Evolutionary conservation across 306 rosid genomes (phyloP).

Genomic region (Vicia sativa): DNA sequence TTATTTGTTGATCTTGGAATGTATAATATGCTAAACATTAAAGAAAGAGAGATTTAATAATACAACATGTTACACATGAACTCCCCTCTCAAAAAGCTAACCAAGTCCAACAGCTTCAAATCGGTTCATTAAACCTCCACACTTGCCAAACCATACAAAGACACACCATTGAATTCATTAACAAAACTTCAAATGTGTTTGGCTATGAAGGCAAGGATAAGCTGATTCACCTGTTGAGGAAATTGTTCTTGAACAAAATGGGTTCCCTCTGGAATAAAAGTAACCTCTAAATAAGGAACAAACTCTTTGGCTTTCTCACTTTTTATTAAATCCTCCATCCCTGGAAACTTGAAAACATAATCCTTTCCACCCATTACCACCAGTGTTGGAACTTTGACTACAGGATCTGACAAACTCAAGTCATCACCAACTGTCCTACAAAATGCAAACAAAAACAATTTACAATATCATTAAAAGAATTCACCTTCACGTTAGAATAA

Average conservation of each 20-base stretch:
- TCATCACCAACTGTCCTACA: slow-evolving; percentile 56
- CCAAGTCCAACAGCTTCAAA: too few species aligned
- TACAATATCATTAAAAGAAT: not conserved
- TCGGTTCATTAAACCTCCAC: not conserved
- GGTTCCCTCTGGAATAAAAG: slow-evolving; percentile 69
- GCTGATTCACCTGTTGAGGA: slow-evolving; percentile 66
- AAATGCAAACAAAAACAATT: slow-evolving; percentile 29
- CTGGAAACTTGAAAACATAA: slow-evolving; percentile 57
- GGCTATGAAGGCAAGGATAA: slow-evolving; percentile 60
- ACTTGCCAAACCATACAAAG: not conserved
- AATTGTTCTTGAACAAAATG: slow-evolving; percentile 87
- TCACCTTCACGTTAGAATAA: not conserved
- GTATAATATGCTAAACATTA: too few species aligned
- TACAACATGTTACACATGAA: too few species aligned
- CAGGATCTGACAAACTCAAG: slow-evolving; percentile 41
- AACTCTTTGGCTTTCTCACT: slow-evolving; percentile 55
- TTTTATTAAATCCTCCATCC: slow-evolving; percentile 55
- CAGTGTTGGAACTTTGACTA: slow-evolving; percentile 58
- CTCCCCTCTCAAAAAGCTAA: too few species aligned
- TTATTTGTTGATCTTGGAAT: too few species aligned
- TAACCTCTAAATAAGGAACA: slow-evolving; percentile 62
- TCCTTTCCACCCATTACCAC: slow-evolving; percentile 70
- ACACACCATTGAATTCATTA: not conserved
- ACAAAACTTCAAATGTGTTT: slow-evolving; percentile 52
- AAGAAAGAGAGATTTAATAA: too few species aligned